Base-by-base conservation (phyloP, 495 filamentous ascomycete species). In the Lindgomyces ingoldianus region DNA sequence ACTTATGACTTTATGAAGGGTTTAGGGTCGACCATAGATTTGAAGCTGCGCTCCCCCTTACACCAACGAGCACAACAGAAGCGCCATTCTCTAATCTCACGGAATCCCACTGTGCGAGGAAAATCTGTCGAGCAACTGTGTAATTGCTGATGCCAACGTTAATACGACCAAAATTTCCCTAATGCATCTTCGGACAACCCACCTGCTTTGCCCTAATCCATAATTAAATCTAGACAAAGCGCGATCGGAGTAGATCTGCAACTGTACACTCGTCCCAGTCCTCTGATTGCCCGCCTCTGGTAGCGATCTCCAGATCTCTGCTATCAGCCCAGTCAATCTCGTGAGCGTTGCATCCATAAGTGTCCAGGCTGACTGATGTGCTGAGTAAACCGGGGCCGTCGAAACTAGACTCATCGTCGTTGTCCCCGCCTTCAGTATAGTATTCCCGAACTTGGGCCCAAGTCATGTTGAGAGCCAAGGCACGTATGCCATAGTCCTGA, bases 401-500 rank as follows among this genome's bases (percentile, higher is more conserved):
- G 9, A 9, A 9, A 41, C n/a, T n/a, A n/a, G n/a, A n/a, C n/a
- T 41, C 8, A 9, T 41, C 36, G 36, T 41, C 36, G n/a, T n/a
- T n/a, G 36, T n/a, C 36, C n/a, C 36, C 36, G 36, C 36, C 36
- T 41, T 41, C 36, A 41, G 36, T 41, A n/a, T 41, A 41, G 36
- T 41, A 9, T 41, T 41, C 36, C 36, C 36, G 36, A 10, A 68
- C 59, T 26, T 68, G 50, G 12, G 49, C 21, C 65, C 67, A 70
- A 45, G 57, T 58, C 57, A 45, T 58, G 36, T 50, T 22, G 14
- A 18, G 14, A 19, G 47, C 51, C 69, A 61, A 70, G 24, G 48
- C 18, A 3, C 69, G 68, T 19, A 71, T 69, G 54, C 70, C 69
- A 16, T 60, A 9, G 14, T 16, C 14, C 36, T 41, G 36, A 22